Evolutionary conservation across 148 eudicot genomes (phyloP).

Genomic region (Arbutus unedo): DNA sequence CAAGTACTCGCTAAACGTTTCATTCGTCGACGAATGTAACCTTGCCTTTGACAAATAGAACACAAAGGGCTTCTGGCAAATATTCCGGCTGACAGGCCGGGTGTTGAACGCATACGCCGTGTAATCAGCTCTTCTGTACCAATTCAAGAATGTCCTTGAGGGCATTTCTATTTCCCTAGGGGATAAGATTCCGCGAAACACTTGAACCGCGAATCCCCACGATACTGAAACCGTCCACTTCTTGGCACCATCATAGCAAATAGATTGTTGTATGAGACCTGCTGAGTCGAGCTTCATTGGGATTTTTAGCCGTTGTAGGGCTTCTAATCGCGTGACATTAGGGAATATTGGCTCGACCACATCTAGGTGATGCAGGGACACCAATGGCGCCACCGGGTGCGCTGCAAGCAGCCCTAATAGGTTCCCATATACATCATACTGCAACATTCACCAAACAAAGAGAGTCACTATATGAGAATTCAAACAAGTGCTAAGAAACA

Average conservation of each 20-base stretch:
- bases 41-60: conserved; percentile 56
- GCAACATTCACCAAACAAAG: conserved; percentile 26
- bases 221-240: conserved; percentile 84
- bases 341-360: conserved; percentile 94
- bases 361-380: conserved; percentile 82
- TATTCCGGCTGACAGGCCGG: conserved; percentile 64
- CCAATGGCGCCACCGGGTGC: conserved; percentile 82
- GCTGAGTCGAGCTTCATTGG: conserved; percentile 87
- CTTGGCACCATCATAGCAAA: conserved; percentile 58
- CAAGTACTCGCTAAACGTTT: conserved; percentile 62
- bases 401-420: conserved; percentile 85
- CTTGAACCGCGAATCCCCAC: conserved; percentile 87
- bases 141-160: conserved; percentile 85
- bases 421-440: conserved; percentile 92
- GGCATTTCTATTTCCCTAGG: conserved; percentile 95
- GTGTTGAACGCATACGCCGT: conserved; percentile 88
- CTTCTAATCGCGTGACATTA: conserved; percentile 55
- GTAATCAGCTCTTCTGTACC: conserved; percentile 83
- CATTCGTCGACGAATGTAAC: conserved; percentile 33
- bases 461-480: conserved; percentile 21
- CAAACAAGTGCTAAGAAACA: neutral
- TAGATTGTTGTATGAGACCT: conserved; percentile 80
- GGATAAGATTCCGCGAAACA: conserved; percentile 67
- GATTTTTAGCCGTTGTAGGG: conserved; percentile 43
- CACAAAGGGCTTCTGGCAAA: conserved; percentile 82